These are phyloP conservation scores for Penicillium sp. DNA, from an alignment of 2,329 filamentous ascomycete genomes.

Conservation along the genomic window DNA sequence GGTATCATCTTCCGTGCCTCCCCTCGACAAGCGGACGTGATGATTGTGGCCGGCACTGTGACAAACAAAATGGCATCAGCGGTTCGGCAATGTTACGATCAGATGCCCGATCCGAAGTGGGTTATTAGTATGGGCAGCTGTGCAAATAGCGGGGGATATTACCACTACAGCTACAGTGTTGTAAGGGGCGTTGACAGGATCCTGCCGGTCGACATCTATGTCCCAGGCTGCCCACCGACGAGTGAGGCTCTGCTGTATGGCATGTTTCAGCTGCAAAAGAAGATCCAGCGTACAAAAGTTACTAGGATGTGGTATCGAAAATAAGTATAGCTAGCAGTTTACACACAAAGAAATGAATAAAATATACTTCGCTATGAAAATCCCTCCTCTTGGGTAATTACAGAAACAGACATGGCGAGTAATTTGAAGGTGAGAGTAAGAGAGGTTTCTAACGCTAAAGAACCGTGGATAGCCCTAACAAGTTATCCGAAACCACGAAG, in stretches of 20 bases:
- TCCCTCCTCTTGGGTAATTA: no score
- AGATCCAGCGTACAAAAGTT: conserved; percentile 57
- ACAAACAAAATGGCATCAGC: conserved; percentile 97
- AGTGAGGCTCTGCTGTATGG: conserved; percentile 53
- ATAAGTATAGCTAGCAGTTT: no score
- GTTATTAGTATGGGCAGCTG: conserved; percentile 82
- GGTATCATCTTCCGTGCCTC: conserved; percentile 90
- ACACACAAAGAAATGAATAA: no score
- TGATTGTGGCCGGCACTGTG: conserved; percentile 89
- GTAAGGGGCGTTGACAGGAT: conserved; percentile 72
- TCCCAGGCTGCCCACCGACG: conserved; percentile 64
- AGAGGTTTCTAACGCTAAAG: no score
- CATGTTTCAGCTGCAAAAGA: conserved; percentile 72
- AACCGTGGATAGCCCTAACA: no score
- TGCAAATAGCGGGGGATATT: conserved; percentile 80
- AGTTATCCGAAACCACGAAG: no score
- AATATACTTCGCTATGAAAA: no score
- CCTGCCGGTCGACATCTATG: conserved; percentile 75
- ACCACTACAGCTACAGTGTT: conserved; percentile 80
- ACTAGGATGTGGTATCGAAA: conserved; percentile 54
- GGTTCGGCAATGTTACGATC: conserved; percentile 85
- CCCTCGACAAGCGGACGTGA: conserved; percentile 82
- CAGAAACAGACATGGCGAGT: no score
- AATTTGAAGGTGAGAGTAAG: no score
- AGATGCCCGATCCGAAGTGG: conserved; percentile 91